Evolutionary conservation across 306 rosid genomes (phyloP), one percentile per base, ranked within the genome.

Genomic region (Prosopis cineraria): DNA sequence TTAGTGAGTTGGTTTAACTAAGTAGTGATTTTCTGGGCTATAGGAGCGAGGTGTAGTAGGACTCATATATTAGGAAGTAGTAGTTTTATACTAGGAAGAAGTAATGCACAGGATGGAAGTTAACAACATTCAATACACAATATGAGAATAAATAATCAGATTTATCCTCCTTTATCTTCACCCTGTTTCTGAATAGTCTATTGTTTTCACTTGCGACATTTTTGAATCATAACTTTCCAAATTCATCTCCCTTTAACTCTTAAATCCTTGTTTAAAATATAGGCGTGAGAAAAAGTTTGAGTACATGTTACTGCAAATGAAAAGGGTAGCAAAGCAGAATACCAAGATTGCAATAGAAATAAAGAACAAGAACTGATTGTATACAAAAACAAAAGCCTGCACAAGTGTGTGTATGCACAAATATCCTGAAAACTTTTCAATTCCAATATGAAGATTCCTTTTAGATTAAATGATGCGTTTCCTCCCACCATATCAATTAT

Each of bases 301-400:
- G 65, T 34, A 50, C 10, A 58, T 67, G 33, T 19, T 20, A 29
- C 72, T 34, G 56, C 60, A 55, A 64, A 71, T 24, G 37, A 25
- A 71, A 77, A n/a, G 75, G 36, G 58, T 55, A 64, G 41, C 67
- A 60, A 45, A 12, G 12, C 14, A 39, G 78, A 81, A 14, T 77
- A 53, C 45, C 37, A 14, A 29, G 39, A 77, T 40, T 67, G 50
- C 76, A 37, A 58, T 59, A 22, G 76, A 62, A 70, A 76, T 60
- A 39, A 70, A 62, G 59, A 60, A 47, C 60, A 70, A 70, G 63
- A 64, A 50, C 74, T 48, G 55, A 43, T 10, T 10, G 44, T 30
- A 53, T 55, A 71, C 48, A 58, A 68, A 56, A 68, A 56, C 20
- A 39, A 13, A 55, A 55, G 17, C 16, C 0, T 31, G 68, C 12